Percentiles rank a stretch among this genome's conserved stretches.
Conservation (phyloP, 2,329 filamentous ascomycete genomes). For the Pestalotiopsis fici region DNA sequence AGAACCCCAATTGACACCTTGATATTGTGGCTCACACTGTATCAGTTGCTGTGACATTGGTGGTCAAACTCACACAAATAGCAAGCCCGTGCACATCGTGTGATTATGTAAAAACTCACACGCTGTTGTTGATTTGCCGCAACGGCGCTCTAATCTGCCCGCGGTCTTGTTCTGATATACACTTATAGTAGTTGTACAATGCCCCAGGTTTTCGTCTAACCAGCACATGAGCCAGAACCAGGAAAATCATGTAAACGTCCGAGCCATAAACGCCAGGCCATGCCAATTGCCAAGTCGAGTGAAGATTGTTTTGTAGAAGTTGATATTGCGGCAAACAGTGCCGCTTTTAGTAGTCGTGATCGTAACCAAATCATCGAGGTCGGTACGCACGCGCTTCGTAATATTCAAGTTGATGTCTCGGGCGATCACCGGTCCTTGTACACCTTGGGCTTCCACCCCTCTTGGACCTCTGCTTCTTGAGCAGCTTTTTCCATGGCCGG, state of each 20-base stretch:
- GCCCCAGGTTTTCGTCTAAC: conserved; percentile 7
- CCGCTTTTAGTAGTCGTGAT: background rate
- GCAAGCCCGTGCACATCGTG: background rate
- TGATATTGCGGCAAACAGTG: background rate
- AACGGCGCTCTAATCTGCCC: background rate
- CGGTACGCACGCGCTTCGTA: conserved; percentile 1
- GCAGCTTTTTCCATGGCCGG: conserved; percentile 70
- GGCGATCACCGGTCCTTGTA: conserved; percentile 75
- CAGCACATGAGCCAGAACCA: conserved; percentile 3
- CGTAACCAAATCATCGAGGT: conserved; percentile 13
- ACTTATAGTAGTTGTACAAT: conserved; percentile 11
- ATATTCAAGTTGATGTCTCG: background rate
- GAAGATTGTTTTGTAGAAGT: conserved; percentile 44
- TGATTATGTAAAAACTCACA: background rate
- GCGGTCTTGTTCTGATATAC: conserved; percentile 5
- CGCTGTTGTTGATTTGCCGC: background rate
- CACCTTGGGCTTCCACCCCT: conserved; percentile 92
- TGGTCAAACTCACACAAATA: no score
- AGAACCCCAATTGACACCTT: no score
- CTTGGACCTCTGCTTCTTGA: conserved; percentile 75
- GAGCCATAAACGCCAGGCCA: conserved; percentile 48
- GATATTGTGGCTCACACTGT: no score
- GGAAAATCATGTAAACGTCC: conserved; percentile 6
- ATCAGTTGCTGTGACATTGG: no score
- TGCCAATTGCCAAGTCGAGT: conserved; percentile 48